These are phyloP conservation scores for Capsicum pubescens DNA, from an alignment of 257 asterid genomes.

Conservation along the genomic window DNA sequence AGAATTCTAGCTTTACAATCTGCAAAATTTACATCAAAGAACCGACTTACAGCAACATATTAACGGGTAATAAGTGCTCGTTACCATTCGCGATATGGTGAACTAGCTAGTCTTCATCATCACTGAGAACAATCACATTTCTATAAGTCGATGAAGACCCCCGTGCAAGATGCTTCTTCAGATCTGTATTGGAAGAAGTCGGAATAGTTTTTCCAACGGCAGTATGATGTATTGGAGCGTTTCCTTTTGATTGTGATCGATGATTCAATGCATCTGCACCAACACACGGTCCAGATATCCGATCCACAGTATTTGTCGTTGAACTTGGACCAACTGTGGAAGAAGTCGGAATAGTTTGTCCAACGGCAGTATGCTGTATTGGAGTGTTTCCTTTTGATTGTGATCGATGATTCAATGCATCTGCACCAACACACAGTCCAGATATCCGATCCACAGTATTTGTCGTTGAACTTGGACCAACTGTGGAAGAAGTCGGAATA, in stretches of 20 bases:
- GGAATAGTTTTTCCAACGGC: neutral
- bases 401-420: neutral
- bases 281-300: neutral
- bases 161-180: neutral
- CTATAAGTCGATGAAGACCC: neutral
- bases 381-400: neutral
- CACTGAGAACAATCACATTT: conserved; percentile 1
- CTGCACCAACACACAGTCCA: neutral
- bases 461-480: neutral
- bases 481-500: neutral
- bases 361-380: neutral
- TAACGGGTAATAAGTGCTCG: neutral
- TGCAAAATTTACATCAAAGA: neutral
- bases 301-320: neutral
- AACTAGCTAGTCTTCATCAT: conserved; percentile 16
- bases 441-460: neutral
- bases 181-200: neutral
- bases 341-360: neutral
- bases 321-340: conserved; percentile 4
- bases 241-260: neutral
- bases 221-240: neutral
- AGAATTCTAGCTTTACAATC: neutral
- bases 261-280: neutral
- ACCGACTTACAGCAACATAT: neutral
- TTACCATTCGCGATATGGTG: neutral